Evolutionary conservation across 805 yeast species (phyloP).

Genomic region (Suhomyces prunicola): DNA sequence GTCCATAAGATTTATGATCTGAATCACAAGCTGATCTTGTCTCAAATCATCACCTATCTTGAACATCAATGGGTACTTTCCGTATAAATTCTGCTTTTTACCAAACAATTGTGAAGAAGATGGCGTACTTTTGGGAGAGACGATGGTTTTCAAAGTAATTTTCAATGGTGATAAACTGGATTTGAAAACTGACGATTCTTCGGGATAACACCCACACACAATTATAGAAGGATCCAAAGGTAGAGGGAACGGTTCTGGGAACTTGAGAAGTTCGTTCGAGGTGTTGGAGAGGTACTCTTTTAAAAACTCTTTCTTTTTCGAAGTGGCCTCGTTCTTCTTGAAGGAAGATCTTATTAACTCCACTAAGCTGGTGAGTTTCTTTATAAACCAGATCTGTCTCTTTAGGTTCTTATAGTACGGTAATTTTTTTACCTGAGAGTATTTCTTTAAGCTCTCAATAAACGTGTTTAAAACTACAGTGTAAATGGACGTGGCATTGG

Average conservation of each 20-base stretch:
- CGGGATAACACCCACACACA: constrained; percentile 74
- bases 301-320: constrained; percentile 68
- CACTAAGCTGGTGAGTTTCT: constrained; percentile 62
- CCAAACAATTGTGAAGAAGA: constrained; percentile 34
- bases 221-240: constrained; percentile 82
- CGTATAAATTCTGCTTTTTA: constrained; percentile 27
- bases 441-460: constrained; percentile 33
- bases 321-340: constrained; percentile 68
- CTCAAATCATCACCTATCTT: constrained; percentile 94
- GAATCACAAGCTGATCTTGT: constrained; percentile 96
- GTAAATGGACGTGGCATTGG: constrained; percentile 21
- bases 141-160: constrained; percentile 63
- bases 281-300: constrained; percentile 53
- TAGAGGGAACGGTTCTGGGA: constrained; percentile 58
- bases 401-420: constrained; percentile 40
- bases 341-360: constrained; percentile 52
- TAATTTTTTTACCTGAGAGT: constrained; percentile 24
- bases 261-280: constrained; percentile 36
- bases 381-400: constrained; percentile 69
- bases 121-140: constrained; percentile 15
- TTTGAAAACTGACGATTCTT: constrained; percentile 83
- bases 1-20: constrained; percentile 88
- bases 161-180: constrained; percentile 88
- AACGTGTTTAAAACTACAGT: constrained; percentile 38
- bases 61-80: constrained; percentile 78